Base-by-base conservation (phyloP, 1,284 basidiomycete species). In the Phellopilus nigrolimitatus region DNA sequence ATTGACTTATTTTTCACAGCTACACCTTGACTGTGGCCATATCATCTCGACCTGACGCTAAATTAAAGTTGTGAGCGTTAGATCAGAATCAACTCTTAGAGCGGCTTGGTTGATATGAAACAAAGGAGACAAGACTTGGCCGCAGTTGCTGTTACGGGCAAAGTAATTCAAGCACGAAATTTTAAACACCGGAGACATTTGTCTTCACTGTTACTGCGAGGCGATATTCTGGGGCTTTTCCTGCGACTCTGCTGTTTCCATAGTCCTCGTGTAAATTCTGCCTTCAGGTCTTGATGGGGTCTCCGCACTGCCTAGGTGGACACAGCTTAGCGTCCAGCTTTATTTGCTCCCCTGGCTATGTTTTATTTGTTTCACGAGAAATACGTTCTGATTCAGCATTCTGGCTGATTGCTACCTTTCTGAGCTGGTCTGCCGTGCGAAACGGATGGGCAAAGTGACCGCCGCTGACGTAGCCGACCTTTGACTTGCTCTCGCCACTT, bases 321-420 rank as follows among this genome's bases (percentile, higher is more conserved):
- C 44, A 52, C 39, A 47, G 49, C 51, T 47, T 38, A 34, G 34
- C 28, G 37, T 40, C 45, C 25, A 39, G 31, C 51, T 52, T 41
- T 52, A 25, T 34, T 36, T 40, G 28, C 31, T 21, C 40, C 27
- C 34, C 24, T 22, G 13, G 28, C 49, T 45, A 45, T 46, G 30
- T 41, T 36, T 22, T 34, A 22, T 36, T 30, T 47, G 27, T 24
- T 27, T 33, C 17, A 24, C 48, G 15, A 17, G 15, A 19, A 24
- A 17, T 12, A 39, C 21, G 27, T 5, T 38, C n/a, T 37, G 31
- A 42, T 31, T 49, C 30, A 40, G 39, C 31, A 48, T 12, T 33
- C 13, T 22, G 48, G 12, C 39, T 48, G 27, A 25, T 30, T 37
- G 17, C 38, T 25, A 24, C 27, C 27, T 28, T 24, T 37, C 17